A percentile compares a stretch with the other conserved stretches of the same genome.
These are phyloP conservation scores for Phytopythium kandeliae DNA, from an alignment of 352 stramenopile genomes.

Conservation along the genomic window DNA sequence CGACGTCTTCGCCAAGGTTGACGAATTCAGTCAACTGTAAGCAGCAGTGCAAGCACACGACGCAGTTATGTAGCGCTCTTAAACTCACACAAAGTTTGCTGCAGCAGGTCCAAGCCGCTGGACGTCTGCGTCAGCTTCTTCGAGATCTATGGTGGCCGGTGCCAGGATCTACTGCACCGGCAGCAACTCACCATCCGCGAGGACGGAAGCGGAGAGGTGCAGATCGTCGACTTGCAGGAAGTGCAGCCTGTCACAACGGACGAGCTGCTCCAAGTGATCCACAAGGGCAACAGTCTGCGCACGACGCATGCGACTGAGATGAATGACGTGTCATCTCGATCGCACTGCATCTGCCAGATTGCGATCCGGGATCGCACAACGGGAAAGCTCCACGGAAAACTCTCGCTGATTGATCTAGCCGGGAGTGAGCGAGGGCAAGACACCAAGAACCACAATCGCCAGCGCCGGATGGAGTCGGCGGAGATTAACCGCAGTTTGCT, in stretches of 20 bases:
- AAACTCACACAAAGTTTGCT: background rate
- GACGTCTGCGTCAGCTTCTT: slow-evolving; percentile 93
- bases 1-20: slow-evolving; percentile 67
- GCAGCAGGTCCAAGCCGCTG: slow-evolving; percentile 43
- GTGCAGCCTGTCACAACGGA: slow-evolving; percentile 84
- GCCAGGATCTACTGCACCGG: slow-evolving; percentile 92
- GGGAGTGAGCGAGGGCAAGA: slow-evolving; percentile 95
- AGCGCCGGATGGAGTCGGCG: slow-evolving; percentile 93
- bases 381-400: slow-evolving; percentile 68
- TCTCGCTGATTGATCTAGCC: slow-evolving; percentile 96
- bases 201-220: slow-evolving; percentile 92
- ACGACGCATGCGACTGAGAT: slow-evolving; percentile 96
- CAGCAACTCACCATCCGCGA: slow-evolving; percentile 91
- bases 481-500: slow-evolving; percentile 98
- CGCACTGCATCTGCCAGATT: slow-evolving; percentile 95
- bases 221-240: slow-evolving; percentile 94
- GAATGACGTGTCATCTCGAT: slow-evolving; percentile 94
- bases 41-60: background rate
- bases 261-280: slow-evolving; percentile 92
- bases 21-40: slow-evolving; percentile 43
- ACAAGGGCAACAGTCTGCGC: slow-evolving; percentile 88
- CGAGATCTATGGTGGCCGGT: slow-evolving; percentile 96
- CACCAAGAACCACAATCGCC: slow-evolving; percentile 90
- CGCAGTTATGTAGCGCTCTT: background rate
- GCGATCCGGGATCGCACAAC: slow-evolving; percentile 56